phyloP scores from a whole-genome alignment of 2,329 filamentous ascomycete species.

The Xylariaceae sp. region DNA sequence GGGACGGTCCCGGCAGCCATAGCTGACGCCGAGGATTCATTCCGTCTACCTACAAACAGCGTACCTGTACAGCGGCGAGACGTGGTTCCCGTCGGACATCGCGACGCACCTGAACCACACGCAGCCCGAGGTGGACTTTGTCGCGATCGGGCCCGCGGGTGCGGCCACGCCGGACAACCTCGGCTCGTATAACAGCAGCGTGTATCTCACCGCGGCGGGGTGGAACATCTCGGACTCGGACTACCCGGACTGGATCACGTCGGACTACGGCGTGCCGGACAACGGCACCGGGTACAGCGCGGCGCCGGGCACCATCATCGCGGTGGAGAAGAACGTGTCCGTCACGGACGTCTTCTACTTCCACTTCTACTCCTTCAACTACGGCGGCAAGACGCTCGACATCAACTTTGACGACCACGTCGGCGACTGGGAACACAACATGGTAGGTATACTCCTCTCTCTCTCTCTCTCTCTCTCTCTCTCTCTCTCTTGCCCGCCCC shows the following conservation, averaged over 20 bases:
- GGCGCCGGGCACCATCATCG: slow-evolving; percentile 8
- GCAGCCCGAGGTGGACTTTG: slow-evolving; percentile 6
- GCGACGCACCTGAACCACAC: slow-evolving; percentile 5
- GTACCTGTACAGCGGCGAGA: slow-evolving; percentile 10
- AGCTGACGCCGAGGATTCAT: too few relatives aligned
- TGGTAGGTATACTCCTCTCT: slow-evolving; percentile 2
- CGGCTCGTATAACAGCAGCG: slow-evolving; percentile 7
- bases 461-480: neutral
- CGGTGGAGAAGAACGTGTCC: slow-evolving; percentile 9
- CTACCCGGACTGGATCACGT: slow-evolving; percentile 8
- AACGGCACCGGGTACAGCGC: slow-evolving; percentile 4
- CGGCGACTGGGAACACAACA: slow-evolving; percentile 8
- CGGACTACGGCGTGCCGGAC: slow-evolving; percentile 6
- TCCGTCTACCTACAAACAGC: too few relatives aligned
- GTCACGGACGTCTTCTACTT: slow-evolving; percentile 9
- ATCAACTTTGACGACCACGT: slow-evolving; percentile 9
- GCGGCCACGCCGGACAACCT: slow-evolving; percentile 5
- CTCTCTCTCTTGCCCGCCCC: too few relatives aligned
- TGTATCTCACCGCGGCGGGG: slow-evolving; percentile 6
- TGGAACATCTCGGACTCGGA: slow-evolving; percentile 1
- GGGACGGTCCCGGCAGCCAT: too few relatives aligned
- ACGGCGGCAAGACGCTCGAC: slow-evolving; percentile 8
- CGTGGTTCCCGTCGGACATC: slow-evolving; percentile 8
- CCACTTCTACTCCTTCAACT: slow-evolving; percentile 9
- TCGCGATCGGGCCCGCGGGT: slow-evolving; percentile 1